These are phyloP conservation scores for Rhododendron vialii DNA, from an alignment of 148 eudicot species.

Conservation along the genomic window DNA sequence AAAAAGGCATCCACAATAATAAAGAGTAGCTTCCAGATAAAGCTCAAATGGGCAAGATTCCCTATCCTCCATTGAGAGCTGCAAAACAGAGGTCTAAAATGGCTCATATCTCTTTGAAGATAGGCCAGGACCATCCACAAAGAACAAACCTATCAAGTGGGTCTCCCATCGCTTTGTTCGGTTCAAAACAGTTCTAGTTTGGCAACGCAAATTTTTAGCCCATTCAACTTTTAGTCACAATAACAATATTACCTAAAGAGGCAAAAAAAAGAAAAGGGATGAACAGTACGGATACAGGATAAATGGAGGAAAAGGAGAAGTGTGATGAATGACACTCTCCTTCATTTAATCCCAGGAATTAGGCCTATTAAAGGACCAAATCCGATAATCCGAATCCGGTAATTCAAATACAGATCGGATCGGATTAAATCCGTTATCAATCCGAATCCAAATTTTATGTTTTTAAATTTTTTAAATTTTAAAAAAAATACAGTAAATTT, in stretches of 20 bases:
- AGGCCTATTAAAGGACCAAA: too few species aligned
- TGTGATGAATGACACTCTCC: neutral
- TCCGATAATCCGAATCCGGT: too few species aligned
- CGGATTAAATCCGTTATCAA: too few species aligned
- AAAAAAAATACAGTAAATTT: too few species aligned
- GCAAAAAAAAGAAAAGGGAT: neutral
- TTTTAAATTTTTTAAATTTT: too few species aligned
- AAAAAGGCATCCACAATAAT: constrained; percentile 9
- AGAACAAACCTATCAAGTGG: constrained; percentile 1
- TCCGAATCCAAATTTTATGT: too few species aligned
- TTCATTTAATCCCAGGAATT: too few species aligned
- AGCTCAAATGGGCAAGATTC: neutral
- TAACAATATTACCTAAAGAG: neutral
- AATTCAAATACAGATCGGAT: too few species aligned
- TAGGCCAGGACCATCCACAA: constrained; percentile 8
- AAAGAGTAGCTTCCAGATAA: neutral
- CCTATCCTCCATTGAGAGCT: neutral
- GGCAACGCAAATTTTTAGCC: neutral
- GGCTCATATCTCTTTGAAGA: constrained; percentile 3
- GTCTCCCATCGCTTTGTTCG: neutral
- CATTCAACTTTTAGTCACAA: neutral
- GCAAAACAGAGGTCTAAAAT: neutral
- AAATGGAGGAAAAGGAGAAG: neutral
- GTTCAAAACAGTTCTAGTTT: neutral
- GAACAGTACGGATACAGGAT: too few species aligned